phyloP scores from a whole-genome alignment of 2,329 filamentous ascomycete genomes.

The Macrophomina pseudophaseolina region DNA sequence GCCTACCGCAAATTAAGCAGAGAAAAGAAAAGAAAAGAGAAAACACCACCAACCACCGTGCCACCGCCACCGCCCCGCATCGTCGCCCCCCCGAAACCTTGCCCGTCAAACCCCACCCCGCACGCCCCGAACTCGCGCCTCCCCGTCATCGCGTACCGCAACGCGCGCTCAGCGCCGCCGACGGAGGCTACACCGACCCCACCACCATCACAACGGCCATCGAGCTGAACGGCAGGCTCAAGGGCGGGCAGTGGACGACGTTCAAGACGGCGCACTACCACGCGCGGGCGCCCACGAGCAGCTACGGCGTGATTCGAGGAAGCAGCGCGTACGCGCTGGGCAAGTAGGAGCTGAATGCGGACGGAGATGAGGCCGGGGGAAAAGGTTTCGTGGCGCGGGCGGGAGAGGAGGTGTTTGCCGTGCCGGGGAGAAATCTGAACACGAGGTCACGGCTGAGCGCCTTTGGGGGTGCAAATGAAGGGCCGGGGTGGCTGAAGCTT shows the following conservation, averaged over 20 bases:
- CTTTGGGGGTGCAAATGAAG: too few relatives aligned
- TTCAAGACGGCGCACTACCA: conserved; percentile 7
- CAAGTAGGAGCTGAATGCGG: background rate
- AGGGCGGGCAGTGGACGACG: conserved; percentile 19
- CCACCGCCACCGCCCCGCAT: too few relatives aligned
- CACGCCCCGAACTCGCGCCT: conserved; percentile 12
- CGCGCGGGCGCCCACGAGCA: conserved; percentile 1
- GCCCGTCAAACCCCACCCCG: background rate
- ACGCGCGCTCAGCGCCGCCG: background rate
- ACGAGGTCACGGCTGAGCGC: too few relatives aligned
- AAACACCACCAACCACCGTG: too few relatives aligned
- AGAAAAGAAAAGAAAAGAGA: too few relatives aligned
- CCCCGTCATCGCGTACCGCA: conserved; percentile 13
- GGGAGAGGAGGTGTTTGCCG: background rate
- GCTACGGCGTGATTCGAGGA: conserved; percentile 11
- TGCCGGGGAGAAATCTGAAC: background rate
- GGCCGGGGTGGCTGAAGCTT: too few relatives aligned
- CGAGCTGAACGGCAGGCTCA: conserved; percentile 15
- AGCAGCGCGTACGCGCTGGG: conserved; percentile 7
- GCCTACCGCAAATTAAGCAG: too few relatives aligned
- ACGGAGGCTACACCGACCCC: background rate
- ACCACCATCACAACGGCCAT: background rate
- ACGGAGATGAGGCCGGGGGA: background rate
- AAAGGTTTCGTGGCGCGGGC: background rate
- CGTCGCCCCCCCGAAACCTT: conserved; percentile 5